Conservation (phyloP, 202 grass and related monocot genomes). For the Musa balbisiana region DNA sequence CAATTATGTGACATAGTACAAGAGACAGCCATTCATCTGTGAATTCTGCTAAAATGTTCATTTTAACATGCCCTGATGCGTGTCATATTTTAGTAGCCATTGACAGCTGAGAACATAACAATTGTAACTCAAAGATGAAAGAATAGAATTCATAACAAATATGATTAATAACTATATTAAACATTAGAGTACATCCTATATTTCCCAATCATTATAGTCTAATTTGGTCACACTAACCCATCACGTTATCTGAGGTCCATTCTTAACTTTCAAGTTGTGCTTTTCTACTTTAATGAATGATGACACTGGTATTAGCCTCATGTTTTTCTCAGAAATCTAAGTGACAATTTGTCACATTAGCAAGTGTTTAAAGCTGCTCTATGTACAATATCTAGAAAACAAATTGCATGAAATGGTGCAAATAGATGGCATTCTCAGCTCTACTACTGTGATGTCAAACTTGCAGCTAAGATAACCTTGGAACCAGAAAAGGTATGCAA, state of each 20-base stretch:
- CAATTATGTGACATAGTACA: neutral
- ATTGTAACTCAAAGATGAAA: neutral
- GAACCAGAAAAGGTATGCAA: neutral
- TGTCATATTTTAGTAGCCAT: too few species aligned
- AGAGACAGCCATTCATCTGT: neutral
- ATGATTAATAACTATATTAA: neutral
- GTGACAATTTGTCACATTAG: neutral
- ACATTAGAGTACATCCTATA: neutral
- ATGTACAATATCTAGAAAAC: too few species aligned
- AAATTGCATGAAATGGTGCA: neutral
- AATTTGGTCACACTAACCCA: neutral
- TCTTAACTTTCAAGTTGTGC: neutral
- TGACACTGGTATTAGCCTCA: neutral
- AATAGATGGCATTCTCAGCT: neutral
- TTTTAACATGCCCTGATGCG: too few species aligned
- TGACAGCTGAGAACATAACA: too few species aligned
- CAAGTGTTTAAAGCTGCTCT: too few species aligned
- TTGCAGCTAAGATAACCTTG: neutral
- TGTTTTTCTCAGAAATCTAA: neutral
- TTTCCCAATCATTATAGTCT: neutral
- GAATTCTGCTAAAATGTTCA: neutral
- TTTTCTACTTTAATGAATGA: neutral
- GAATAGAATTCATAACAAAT: neutral
- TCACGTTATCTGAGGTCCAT: neutral
- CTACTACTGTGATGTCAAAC: neutral